A percentile compares a stretch with the other conserved stretches of the same genome.
Evolutionary conservation across 768 basidiomycete genomes (phyloP).

Genomic region (Amanita fuliginea): DNA sequence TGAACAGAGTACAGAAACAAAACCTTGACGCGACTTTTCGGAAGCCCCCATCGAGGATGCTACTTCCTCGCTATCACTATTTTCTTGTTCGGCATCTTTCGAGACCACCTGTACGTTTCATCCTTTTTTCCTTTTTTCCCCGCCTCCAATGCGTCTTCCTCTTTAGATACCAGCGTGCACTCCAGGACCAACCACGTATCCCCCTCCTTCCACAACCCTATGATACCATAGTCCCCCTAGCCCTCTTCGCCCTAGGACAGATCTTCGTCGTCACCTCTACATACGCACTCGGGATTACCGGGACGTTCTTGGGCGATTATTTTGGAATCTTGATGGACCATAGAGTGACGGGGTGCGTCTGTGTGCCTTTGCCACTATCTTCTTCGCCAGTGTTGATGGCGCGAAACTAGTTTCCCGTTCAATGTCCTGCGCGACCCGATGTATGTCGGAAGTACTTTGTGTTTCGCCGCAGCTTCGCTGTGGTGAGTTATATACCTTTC

Average conservation of each 20-base stretch:
- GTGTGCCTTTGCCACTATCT: not conserved
- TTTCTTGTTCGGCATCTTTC: conserved; percentile 74
- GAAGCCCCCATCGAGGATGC: conserved; percentile 63
- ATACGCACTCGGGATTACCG: conserved; percentile 86
- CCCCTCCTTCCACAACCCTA: conserved; percentile 57
- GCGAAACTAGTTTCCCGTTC: conserved; percentile 67
- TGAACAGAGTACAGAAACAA: conserved; percentile 60
- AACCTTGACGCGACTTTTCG: conserved; percentile 75
- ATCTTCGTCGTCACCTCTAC: conserved; percentile 83
- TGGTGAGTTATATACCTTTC: conserved; percentile 43
- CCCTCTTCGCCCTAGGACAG: conserved; percentile 64
- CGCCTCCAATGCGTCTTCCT: not conserved
- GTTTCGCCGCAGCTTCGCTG: conserved; percentile 76
- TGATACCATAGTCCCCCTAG: conserved; percentile 46
- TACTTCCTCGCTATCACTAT: conserved; percentile 83
- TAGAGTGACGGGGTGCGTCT: conserved; percentile 68
- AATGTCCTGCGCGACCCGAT: conserved; percentile 89
- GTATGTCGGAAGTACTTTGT: conserved; percentile 94
- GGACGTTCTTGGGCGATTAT: conserved; percentile 83
- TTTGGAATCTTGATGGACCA: conserved; percentile 83
- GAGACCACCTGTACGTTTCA: conserved; percentile 69
- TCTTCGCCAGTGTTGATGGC: not conserved
- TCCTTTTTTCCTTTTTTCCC: no score
- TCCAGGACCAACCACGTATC: conserved; percentile 63
- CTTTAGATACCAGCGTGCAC: conserved; percentile 61